phyloP scores from a whole-genome alignment of 1,139 yeast genomes.

The Geotrichum bryndzae region DNA sequence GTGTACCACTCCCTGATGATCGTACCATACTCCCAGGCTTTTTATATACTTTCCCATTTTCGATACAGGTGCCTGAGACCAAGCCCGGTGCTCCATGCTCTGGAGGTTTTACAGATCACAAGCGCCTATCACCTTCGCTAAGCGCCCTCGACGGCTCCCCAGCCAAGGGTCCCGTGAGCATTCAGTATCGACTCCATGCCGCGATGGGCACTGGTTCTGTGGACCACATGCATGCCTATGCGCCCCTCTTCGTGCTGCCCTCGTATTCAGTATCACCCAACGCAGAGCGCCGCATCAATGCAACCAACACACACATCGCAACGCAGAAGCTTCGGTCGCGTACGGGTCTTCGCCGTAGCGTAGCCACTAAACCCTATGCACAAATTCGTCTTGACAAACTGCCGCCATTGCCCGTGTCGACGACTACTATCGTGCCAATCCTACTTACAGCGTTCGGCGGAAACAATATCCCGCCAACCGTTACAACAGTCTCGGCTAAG shows the following conservation, averaged over 20 bases:
- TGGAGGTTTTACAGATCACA: neutral
- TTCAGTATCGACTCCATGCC: neutral
- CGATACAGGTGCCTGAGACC: neutral
- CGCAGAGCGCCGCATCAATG: neutral
- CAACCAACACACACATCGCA: neutral
- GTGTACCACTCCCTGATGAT: neutral
- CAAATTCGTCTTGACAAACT: neutral
- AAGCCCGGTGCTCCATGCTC: neutral
- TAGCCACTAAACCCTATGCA: neutral
- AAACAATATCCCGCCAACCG: neutral
- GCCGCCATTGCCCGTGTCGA: neutral
- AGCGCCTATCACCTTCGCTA: neutral
- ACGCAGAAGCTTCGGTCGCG: neutral
- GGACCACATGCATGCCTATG: neutral
- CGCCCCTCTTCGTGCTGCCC: neutral
- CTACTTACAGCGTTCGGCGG: neutral
- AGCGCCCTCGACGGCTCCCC: neutral
- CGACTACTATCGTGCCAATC: neutral
- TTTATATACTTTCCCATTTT: neutral
- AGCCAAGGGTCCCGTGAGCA: neutral
- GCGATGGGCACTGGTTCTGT: neutral
- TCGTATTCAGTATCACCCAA: neutral
- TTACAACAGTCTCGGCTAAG: neutral
- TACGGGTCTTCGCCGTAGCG: neutral
- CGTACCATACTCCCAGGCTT: neutral